Percentiles rank a stretch among this genome's conserved stretches.
Conservation (phyloP, 108 stramenopile genomes). For the Seminavis robusta region DNA sequence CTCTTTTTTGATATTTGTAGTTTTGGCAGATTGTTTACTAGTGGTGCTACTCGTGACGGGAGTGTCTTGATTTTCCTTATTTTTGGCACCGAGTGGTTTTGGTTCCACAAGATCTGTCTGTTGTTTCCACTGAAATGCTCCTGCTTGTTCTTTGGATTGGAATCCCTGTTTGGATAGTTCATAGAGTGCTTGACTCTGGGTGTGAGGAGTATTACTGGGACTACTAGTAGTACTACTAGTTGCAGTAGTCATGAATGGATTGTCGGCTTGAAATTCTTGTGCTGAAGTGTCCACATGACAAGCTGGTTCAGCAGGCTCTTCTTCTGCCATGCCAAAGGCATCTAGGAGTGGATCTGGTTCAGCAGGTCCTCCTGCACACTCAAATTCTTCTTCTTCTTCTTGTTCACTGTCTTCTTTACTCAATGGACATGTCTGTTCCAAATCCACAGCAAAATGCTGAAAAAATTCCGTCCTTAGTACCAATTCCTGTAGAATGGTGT, state of each 20-base stretch:
- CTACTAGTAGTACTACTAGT: too few species aligned
- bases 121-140: conserved; percentile 73
- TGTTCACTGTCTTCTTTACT: conserved; percentile 25
- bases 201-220: too few species aligned
- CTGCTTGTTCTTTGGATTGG: conserved; percentile 41
- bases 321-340: conserved; percentile 42
- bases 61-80: too few species aligned
- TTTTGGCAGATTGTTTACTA: background rate
- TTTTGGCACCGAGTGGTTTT: background rate
- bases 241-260: too few species aligned
- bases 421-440: conserved; percentile 72
- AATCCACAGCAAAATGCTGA: conserved; percentile 77
- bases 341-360: background rate
- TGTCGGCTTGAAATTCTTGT: conserved; percentile 2
- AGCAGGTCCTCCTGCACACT: conserved; percentile 45
- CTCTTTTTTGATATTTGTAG: conserved; percentile 9
- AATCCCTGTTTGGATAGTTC: conserved; percentile 29
- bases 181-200: conserved; percentile 17
- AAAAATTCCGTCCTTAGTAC: conserved; percentile 66
- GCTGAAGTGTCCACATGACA: conserved; percentile 55
- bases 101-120: conserved; percentile 48
- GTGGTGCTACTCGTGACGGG: background rate
- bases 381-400: conserved; percentile 66
- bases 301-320: conserved; percentile 74
- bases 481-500: conserved; percentile 76